Conservation (phyloP, 2,329 filamentous ascomycete genomes). For the Colletotrichum shisoi region DNA sequence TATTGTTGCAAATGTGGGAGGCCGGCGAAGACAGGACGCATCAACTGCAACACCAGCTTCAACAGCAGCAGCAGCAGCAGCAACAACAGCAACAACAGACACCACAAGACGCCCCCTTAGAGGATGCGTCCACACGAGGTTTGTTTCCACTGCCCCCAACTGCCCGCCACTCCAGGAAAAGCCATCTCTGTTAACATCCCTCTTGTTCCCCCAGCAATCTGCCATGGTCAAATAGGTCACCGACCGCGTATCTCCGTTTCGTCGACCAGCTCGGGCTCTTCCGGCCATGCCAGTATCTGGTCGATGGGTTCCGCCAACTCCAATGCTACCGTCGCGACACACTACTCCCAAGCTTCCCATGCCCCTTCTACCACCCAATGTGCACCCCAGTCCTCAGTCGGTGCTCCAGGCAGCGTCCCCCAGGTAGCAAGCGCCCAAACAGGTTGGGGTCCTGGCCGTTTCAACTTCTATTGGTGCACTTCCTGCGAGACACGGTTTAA, state of each 20-base stretch:
- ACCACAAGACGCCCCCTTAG: slow-evolving; percentile 30
- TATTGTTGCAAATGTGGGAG: slow-evolving; percentile 44
- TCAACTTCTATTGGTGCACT: slow-evolving; percentile 64
- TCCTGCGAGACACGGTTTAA: slow-evolving; percentile 71
- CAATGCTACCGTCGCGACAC: slow-evolving; percentile 44
- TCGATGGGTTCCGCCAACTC: slow-evolving; percentile 46
- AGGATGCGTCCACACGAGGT: slow-evolving; percentile 40
- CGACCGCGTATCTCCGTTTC: slow-evolving; percentile 58
- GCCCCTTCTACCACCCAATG: slow-evolving; percentile 48
- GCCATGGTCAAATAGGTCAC: slow-evolving; percentile 49
- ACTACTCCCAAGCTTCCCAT: slow-evolving; percentile 52
- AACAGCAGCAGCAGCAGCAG: neutral
- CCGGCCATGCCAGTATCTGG: slow-evolving; percentile 51
- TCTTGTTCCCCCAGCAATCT: slow-evolving; percentile 49
- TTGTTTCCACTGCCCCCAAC: slow-evolving; percentile 6
- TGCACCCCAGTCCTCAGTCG: slow-evolving; percentile 41
- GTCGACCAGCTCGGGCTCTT: slow-evolving; percentile 60
- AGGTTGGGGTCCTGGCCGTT: slow-evolving; percentile 40
- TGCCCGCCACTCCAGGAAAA: neutral
- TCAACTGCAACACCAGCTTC: slow-evolving; percentile 15
- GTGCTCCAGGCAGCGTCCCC: slow-evolving; percentile 32
- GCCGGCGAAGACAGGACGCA: slow-evolving; percentile 37
- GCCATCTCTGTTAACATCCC: slow-evolving; percentile 34
- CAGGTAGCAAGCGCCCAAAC: slow-evolving; percentile 40
- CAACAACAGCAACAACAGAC: slow-evolving; percentile 16